Evolutionary conservation across 257 asterid species (phyloP).

Genomic region (Nyctanthes arbortristis): DNA sequence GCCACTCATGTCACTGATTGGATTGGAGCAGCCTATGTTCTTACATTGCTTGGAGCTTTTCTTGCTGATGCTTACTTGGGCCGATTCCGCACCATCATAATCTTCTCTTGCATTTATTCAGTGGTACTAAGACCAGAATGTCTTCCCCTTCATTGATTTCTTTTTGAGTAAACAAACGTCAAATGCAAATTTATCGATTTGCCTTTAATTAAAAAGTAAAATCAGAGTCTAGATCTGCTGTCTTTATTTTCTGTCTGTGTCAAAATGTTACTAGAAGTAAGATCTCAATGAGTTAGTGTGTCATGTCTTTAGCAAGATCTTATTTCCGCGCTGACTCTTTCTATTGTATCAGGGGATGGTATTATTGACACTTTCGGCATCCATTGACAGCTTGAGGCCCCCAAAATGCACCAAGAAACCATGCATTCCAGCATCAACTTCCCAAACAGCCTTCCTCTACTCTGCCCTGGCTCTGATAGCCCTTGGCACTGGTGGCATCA

Average conservation of each 20-base stretch:
- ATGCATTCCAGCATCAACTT: constrained; percentile 48
- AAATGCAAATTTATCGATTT: neutral
- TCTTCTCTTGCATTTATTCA: constrained; percentile 65
- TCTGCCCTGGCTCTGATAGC: constrained; percentile 64
- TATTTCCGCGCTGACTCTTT: neutral
- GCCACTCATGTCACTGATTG: constrained; percentile 83
- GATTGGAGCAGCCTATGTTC: constrained; percentile 86
- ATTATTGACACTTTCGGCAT: constrained; percentile 66
- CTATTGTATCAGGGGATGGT: constrained; percentile 60
- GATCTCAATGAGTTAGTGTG: neutral
- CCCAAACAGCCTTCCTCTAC: constrained; percentile 56
- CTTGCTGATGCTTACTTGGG: constrained; percentile 81
- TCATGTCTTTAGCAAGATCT: neutral
- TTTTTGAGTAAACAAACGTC: neutral
- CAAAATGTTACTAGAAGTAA: too few relatives aligned
- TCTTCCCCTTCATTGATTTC: neutral
- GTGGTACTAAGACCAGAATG: constrained; percentile 32
- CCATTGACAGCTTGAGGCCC: constrained; percentile 60
- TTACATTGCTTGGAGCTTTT: constrained; percentile 74
- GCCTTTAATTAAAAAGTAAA: too few relatives aligned
- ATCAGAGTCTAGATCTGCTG: too few relatives aligned
- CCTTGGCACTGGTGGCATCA: constrained; percentile 83
- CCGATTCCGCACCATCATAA: constrained; percentile 66
- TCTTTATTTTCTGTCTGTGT: too few relatives aligned
- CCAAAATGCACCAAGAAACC: constrained; percentile 53